phyloP scores from a whole-genome alignment of 495 filamentous ascomycete species.

The Penicillium argentinense region DNA sequence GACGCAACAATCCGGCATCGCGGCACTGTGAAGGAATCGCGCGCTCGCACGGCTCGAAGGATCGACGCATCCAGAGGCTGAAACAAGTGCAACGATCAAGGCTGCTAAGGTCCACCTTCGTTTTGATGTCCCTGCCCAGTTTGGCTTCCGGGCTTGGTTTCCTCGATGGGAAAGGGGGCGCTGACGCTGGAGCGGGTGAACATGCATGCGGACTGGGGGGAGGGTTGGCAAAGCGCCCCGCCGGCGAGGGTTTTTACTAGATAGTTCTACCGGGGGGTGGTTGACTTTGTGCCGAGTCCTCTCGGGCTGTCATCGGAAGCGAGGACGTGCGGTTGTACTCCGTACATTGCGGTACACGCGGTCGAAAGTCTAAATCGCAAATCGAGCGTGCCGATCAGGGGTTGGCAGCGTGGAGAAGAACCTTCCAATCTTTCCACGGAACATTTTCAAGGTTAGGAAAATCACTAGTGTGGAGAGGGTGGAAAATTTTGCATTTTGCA shows the following conservation, averaged over 20 bases:
- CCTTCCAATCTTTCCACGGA: background rate
- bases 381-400: background rate
- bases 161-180: constrained; percentile 2
- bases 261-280: background rate
- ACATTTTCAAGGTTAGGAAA: background rate
- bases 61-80: constrained; percentile 6
- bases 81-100: constrained; percentile 14
- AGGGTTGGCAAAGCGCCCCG: background rate
- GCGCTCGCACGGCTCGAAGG: background rate
- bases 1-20: constrained; percentile 1
- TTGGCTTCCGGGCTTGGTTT: constrained; percentile 1
- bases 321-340: background rate
- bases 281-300: background rate
- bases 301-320: background rate
- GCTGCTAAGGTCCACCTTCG: background rate
- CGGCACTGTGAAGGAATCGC: background rate
- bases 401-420: background rate
- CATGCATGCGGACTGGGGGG: background rate
- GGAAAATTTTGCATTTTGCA: background rate
- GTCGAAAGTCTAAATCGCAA: constrained; percentile 3
- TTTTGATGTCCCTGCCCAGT: background rate
- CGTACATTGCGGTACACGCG: background rate
- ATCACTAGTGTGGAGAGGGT: too few relatives aligned
- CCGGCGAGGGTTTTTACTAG: background rate
- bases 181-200: background rate